Conservation (phyloP, 148 eudicot species). For the Oxyria digyna region DNA sequence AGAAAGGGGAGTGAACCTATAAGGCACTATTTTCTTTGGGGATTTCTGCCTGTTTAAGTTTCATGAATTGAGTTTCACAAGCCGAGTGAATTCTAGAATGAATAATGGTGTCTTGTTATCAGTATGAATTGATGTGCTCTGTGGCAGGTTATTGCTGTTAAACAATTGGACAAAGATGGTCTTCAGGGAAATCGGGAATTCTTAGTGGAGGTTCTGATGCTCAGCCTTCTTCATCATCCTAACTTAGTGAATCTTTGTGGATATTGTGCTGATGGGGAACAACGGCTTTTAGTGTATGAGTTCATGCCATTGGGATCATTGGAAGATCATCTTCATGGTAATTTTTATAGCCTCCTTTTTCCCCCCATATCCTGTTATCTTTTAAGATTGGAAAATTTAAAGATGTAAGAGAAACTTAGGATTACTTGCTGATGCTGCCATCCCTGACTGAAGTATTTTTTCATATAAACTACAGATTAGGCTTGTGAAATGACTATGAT, state of each 20-base stretch:
- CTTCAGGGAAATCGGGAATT: conserved; percentile 95
- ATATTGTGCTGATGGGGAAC: conserved; percentile 96
- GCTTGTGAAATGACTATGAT: neutral
- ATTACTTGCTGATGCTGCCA: neutral
- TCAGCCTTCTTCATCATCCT: conserved; percentile 77
- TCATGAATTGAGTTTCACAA: neutral
- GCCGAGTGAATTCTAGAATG: neutral
- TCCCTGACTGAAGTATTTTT: neutral
- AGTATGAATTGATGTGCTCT: neutral
- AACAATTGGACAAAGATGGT: conserved; percentile 91
- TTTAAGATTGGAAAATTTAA: neutral
- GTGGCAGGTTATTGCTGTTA: conserved; percentile 77
- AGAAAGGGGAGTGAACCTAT: neutral
- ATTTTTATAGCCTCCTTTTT: neutral
- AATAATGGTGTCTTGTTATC: neutral
- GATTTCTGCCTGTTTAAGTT: no score
- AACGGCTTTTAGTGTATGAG: conserved; percentile 89
- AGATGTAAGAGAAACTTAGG: neutral
- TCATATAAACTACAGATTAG: neutral
- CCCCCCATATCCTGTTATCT: neutral
- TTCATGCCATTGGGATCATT: conserved; percentile 86
- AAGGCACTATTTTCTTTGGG: neutral
- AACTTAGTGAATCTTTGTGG: conserved; percentile 81
- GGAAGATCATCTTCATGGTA: conserved; percentile 97
- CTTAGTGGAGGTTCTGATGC: conserved; percentile 95